These are phyloP conservation scores for Trichoderma koningiopsis DNA, from an alignment of 2,329 filamentous ascomycete genomes.

Conservation along the genomic window DNA sequence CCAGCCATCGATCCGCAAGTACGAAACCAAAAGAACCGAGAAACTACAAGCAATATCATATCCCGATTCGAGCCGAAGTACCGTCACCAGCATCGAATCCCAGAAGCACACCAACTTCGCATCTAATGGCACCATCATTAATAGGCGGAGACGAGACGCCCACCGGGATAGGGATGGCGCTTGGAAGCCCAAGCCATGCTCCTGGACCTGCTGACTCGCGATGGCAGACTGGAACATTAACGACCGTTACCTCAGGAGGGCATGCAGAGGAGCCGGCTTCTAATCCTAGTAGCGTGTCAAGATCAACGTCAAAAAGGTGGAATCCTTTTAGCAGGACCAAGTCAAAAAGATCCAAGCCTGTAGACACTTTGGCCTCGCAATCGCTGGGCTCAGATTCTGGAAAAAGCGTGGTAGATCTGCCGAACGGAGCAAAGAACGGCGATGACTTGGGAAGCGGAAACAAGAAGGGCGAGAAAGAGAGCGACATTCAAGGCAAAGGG, in stretches of 20 bases:
- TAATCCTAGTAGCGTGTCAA: slow-evolving; percentile 33
- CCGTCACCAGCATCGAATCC: slow-evolving; percentile 41
- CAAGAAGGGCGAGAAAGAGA: not conserved
- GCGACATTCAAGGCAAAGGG: not conserved
- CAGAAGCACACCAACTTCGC: slow-evolving; percentile 45
- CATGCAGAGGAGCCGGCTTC: slow-evolving; percentile 28
- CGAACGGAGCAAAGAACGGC: not conserved
- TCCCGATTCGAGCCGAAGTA: slow-evolving; percentile 44
- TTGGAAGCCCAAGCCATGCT: slow-evolving; percentile 66
- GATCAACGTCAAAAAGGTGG: slow-evolving; percentile 58
- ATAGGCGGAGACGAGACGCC: slow-evolving; percentile 31
- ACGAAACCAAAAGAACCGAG: slow-evolving; percentile 6
- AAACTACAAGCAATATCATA: slow-evolving; percentile 42
- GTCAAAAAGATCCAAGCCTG: slow-evolving; percentile 36
- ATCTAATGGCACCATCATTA: slow-evolving; percentile 32
- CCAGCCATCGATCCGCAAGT: not conserved
- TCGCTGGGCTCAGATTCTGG: not conserved
- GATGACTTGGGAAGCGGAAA: not conserved
- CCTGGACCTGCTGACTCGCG: slow-evolving; percentile 34
- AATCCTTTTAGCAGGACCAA: slow-evolving; percentile 57
- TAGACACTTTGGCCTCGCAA: not conserved
- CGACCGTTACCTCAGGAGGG: slow-evolving; percentile 32
- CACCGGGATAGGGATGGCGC: slow-evolving; percentile 69
- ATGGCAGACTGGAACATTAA: slow-evolving; percentile 35
- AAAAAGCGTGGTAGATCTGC: not conserved